Conservation (phyloP, 495 filamentous ascomycete species). For the Glutinoglossum americanum region DNA sequence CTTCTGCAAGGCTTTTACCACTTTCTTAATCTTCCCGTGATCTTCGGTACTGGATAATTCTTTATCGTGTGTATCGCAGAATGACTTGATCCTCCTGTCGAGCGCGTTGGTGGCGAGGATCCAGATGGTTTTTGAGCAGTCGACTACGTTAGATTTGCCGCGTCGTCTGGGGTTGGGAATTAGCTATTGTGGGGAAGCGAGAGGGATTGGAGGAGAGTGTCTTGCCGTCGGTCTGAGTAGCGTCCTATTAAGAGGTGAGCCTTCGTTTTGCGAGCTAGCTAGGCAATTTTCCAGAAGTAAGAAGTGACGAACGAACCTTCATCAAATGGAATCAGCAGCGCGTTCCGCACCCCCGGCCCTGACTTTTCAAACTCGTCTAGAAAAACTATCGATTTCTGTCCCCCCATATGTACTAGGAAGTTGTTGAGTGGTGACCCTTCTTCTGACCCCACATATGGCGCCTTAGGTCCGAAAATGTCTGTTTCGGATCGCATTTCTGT, state of each 20-base stretch:
- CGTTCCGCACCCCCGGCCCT: neutral
- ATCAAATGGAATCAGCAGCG: neutral
- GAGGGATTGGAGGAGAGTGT: no score
- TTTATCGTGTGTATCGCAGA: neutral
- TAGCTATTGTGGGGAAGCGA: no score
- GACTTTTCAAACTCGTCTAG: neutral
- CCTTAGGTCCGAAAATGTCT: constrained; percentile 19
- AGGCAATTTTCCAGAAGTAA: no score
- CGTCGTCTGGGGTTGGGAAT: constrained; percentile 4
- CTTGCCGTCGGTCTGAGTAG: no score
- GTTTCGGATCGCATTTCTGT: constrained; percentile 17
- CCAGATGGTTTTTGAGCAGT: constrained; percentile 35
- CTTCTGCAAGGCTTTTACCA: no score
- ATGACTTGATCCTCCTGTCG: constrained; percentile 11
- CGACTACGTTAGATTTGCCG: constrained; percentile 15
- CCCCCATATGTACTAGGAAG: constrained; percentile 6
- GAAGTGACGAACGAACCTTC: neutral
- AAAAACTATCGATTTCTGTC: constrained; percentile 15
- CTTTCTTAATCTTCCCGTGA: no score
- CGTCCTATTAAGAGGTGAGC: no score
- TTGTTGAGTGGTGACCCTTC: neutral
- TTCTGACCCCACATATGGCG: neutral
- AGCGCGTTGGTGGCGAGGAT: constrained; percentile 30
- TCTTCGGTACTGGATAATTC: no score
- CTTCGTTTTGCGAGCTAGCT: no score